Percentiles rank a stretch among this genome's conserved stretches.
Conservation (phyloP, 352 stramenopile genomes). For the Phytophthora capsici region DNA sequence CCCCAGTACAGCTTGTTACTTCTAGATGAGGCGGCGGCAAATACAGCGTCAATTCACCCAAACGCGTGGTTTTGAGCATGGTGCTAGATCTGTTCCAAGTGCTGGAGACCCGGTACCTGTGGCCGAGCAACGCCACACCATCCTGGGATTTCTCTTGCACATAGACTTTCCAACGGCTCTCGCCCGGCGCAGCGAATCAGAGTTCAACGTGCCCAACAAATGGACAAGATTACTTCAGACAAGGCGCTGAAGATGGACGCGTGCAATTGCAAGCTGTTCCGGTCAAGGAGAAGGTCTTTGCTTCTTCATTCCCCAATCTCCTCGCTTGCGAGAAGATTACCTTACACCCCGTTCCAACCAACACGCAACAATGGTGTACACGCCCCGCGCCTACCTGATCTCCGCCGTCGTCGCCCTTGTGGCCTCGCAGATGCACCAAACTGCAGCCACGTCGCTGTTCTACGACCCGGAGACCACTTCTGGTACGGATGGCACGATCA, state of each 20-base stretch:
- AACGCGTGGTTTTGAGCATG: background rate
- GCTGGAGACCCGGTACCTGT: background rate
- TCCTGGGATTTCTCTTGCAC: background rate
- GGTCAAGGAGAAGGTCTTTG: background rate
- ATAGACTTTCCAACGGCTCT: background rate
- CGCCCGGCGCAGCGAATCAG: background rate
- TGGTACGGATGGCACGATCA: slow-evolving; percentile 16
- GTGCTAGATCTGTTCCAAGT: background rate
- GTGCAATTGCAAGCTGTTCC: background rate
- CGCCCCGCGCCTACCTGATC: slow-evolving; percentile 30
- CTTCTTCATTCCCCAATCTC: slow-evolving; percentile 27
- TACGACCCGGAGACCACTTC: slow-evolving; percentile 12
- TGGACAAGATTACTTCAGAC: background rate
- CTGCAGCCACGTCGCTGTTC: slow-evolving; percentile 17
- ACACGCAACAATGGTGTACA: slow-evolving; percentile 32
- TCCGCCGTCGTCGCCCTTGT: slow-evolving; percentile 23
- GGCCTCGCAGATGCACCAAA: slow-evolving; percentile 29
- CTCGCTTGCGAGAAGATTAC: slow-evolving; percentile 35
- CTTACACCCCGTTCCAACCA: slow-evolving; percentile 22
- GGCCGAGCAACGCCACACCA: background rate
- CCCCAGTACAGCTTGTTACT: background rate
- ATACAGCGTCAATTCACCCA: background rate
- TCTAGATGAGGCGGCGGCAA: background rate
- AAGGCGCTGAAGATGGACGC: background rate
- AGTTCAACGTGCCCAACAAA: background rate